Evolutionary conservation across 2,329 filamentous ascomycete species (phyloP), one percentile per base, ranked within the genome.

Genomic region (Emergomyces africanus): DNA sequence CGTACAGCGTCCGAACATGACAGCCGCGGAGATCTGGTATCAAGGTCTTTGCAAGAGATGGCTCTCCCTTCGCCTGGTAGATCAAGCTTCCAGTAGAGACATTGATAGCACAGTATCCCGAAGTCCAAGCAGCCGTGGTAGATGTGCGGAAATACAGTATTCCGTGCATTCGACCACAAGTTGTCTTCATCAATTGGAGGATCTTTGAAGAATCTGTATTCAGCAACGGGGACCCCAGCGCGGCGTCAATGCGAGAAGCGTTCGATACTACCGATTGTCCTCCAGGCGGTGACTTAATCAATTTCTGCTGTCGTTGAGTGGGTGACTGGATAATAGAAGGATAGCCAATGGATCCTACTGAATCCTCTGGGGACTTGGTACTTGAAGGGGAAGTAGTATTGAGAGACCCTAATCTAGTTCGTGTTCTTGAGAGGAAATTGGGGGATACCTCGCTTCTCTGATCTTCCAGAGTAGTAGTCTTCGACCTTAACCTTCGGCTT

Each of bases 81-180:
- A 79, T 78, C 37, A 79, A 64, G 64, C 75, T 78, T 48, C 77
- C 77, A 9, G 74, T 75, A 33, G 76, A 75, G 58, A 79, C 77
- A 62, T 79, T 79, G 61, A 79, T 79, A 20, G 77, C 76, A 66
- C 77, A 79, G 61, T 78, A 79, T 35, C 77, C 77, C 12, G 76
- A 78, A 42, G 75, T 75, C 77, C 77, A 79, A 50, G 75, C 66
- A 42, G 69, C 69, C 33, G 70, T 73, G 30, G 71, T 68, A 28
- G 75, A 68, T 12, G 71, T 74, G 54, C 77, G 72, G 65, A 79
- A 79, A 44, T 75, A 79, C n/a, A 79, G 71, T 55, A 79, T 78
- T 30, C 77, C 77, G 65, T 79, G 77, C 77, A 79, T 79, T 59
- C 77, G 70, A 55, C 77, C 77, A 66, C 76, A 78, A 2, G 77